A percentile compares a stretch with the other conserved stretches of the same genome.
phyloP scores from a whole-genome alignment of 345 rosid genomes.

The Moricandia moricandioides region DNA sequence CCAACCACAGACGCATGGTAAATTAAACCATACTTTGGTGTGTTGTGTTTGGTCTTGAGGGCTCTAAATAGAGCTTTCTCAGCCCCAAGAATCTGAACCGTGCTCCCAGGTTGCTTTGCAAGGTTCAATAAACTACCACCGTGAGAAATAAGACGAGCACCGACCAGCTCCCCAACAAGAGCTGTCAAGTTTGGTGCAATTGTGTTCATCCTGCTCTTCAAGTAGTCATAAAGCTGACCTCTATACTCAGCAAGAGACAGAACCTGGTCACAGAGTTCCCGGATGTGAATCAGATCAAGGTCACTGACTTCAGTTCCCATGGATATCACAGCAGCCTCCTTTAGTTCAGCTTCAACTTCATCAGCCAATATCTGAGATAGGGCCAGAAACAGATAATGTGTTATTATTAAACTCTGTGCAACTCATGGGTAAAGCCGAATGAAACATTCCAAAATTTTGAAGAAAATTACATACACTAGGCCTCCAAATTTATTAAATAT shows the following conservation, averaged over 20 bases:
- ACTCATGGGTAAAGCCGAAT: no score
- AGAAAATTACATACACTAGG: no score
- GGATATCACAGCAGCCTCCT: not conserved
- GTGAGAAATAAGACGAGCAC: conserved; percentile 91
- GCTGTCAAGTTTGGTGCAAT: conserved; percentile 94
- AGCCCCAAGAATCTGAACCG: conserved; percentile 90
- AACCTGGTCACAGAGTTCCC: not conserved
- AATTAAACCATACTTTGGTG: conserved; percentile 85
- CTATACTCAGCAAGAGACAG: conserved; percentile 46
- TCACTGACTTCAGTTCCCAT: not conserved
- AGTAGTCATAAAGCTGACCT: conserved; percentile 79
- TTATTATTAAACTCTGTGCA: no score
- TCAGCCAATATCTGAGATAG: not conserved
- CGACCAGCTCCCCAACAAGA: conserved; percentile 94
- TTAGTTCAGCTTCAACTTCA: not conserved
- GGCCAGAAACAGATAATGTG: not conserved
- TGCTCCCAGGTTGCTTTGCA: conserved; percentile 93
- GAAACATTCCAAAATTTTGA: no score
- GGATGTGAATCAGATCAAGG: not conserved
- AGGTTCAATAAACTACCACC: conserved; percentile 92
- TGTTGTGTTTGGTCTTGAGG: conserved; percentile 83
- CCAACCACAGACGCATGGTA: conserved; percentile 88
- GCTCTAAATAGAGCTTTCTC: conserved; percentile 95
- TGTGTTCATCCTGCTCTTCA: conserved; percentile 88
- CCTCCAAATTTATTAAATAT: no score